phyloP scores from a whole-genome alignment of 345 rosid genomes.

The Schrenkiella parvula region DNA sequence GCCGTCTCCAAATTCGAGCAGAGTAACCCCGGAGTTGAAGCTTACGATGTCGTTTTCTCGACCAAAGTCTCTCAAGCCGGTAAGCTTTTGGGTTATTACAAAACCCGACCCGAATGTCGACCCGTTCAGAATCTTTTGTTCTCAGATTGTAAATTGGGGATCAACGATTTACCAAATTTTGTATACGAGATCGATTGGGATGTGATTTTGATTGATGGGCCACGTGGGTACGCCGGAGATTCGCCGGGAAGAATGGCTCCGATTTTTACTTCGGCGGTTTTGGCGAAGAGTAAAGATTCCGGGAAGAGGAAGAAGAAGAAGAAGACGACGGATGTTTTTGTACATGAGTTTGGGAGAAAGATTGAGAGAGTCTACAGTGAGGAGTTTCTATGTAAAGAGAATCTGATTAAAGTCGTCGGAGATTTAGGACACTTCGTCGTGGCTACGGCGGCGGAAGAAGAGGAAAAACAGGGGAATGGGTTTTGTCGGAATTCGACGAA shows the following conservation, averaged over 20 bases:
- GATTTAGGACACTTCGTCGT: conserved; percentile 56
- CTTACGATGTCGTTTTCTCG: conserved; percentile 72
- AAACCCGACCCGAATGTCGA: conserved; percentile 52
- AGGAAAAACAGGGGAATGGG: neutral
- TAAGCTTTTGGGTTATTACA: conserved; percentile 38
- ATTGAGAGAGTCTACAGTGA: conserved; percentile 65
- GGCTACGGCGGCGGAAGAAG: conserved; percentile 14
- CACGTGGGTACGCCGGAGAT: conserved; percentile 51
- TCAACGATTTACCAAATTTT: conserved; percentile 83
- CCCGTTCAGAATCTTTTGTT: conserved; percentile 89
- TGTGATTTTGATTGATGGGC: conserved; percentile 75
- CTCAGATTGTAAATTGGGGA: conserved; percentile 75
- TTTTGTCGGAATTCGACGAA: conserved; percentile 52
- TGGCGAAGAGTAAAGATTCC: conserved; percentile 55
- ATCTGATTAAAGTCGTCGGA: conserved; percentile 50
- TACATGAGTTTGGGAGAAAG: conserved; percentile 66
- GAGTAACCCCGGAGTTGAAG: conserved; percentile 56
- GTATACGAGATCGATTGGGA: conserved; percentile 81
- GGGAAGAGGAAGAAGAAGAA: conserved; percentile 9
- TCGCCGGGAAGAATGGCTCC: conserved; percentile 90
- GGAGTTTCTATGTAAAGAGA: conserved; percentile 75
- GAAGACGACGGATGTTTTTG: conserved; percentile 64
- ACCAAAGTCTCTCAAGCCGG: conserved; percentile 60
- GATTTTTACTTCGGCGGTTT: conserved; percentile 73
- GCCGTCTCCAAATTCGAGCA: conserved; percentile 58